Base-by-base conservation (phyloP, 2,329 filamentous ascomycete genomes). In the Fusarium scirpi region DNA sequence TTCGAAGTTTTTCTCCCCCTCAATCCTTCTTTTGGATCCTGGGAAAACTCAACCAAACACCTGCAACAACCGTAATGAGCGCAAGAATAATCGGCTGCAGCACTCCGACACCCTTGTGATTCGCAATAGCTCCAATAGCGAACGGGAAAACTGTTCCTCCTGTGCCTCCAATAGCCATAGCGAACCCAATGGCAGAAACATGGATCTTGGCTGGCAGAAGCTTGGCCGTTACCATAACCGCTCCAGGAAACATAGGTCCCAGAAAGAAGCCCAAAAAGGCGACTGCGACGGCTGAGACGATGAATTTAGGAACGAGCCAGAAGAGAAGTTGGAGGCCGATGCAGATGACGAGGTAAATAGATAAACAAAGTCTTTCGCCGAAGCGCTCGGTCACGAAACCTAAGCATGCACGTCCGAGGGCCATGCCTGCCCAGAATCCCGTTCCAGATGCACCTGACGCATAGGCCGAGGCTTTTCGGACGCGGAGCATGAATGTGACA, bases 341-440 rank as follows among this genome's bases (percentile, higher is more conserved):
- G 11, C 86, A 85, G 10, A 89, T 76, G 7, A 83, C 79, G 8
- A 93, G 84, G 77, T 94, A 94, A 24, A 85, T 79, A n/a, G 82
- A 76, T 20, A 90, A 80, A 55, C 87, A 85, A 5, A 85, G 73
- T 51, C 90, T 89, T 77, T 94, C 92, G 0, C 91, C 92, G 16
- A 90, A 83, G 2, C 85, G 80, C 8, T 90, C 88, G 0, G 92
- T 94, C 1, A 93, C 85, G 67, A 94, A 93, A 0, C 91, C 91
- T 6, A 94, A 80, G 0, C 86, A 77, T 1, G 93, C 82, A 2
- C 92, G 84, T 0, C 92, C 92, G 0, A 91, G 78, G 0, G 91
- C 92, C 74, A 94, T 87, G 1, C 92, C 92, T n/a, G 91, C 86
- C 92, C 92, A 94, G 79, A 93, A 94, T 0, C 91, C 92, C 0